Conservation (phyloP, 352 stramenopile genomes). For the Globisporangium perplexum region DNA sequence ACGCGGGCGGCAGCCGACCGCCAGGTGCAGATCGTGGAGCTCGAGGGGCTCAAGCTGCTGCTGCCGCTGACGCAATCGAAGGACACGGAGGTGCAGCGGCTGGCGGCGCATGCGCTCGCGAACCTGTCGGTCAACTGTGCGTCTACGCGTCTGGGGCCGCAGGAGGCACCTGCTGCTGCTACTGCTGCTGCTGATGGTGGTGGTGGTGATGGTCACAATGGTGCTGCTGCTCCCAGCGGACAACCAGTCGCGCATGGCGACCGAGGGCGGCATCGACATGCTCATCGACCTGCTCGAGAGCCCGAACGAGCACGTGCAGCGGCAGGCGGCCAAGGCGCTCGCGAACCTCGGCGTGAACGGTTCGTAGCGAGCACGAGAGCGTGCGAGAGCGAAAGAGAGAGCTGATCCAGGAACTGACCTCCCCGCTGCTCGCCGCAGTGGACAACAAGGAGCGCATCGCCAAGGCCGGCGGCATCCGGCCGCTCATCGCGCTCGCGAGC, state of each 20-base stretch:
- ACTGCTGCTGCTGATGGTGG: not conserved
- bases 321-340: slow-evolving; percentile 91
- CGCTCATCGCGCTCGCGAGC: slow-evolving; percentile 75
- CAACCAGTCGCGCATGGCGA: slow-evolving; percentile 93
- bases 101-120: slow-evolving; percentile 91
- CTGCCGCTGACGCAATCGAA: slow-evolving; percentile 90
- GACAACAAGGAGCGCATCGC: slow-evolving; percentile 93
- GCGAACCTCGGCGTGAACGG: slow-evolving; percentile 92
- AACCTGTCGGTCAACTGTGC: slow-evolving; percentile 93
- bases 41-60: slow-evolving; percentile 90
- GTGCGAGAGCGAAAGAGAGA: no score
- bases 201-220: not conserved
- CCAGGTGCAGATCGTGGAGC: slow-evolving; percentile 92
- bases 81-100: slow-evolving; percentile 90
- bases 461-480: slow-evolving; percentile 86
- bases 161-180: no score
- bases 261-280: slow-evolving; percentile 92
- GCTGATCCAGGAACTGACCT: no score
- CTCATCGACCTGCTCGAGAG: slow-evolving; percentile 88
- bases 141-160: not conserved
- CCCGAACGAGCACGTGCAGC: slow-evolving; percentile 85
- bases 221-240: slow-evolving; percentile 43
- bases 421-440: slow-evolving; percentile 25
- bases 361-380: no score
- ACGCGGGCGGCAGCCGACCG: slow-evolving; percentile 75